Percentiles rank a stretch among this genome's conserved stretches.
phyloP scores from a whole-genome alignment of 495 filamentous ascomycete species.

The Podospora tetraspora region DNA sequence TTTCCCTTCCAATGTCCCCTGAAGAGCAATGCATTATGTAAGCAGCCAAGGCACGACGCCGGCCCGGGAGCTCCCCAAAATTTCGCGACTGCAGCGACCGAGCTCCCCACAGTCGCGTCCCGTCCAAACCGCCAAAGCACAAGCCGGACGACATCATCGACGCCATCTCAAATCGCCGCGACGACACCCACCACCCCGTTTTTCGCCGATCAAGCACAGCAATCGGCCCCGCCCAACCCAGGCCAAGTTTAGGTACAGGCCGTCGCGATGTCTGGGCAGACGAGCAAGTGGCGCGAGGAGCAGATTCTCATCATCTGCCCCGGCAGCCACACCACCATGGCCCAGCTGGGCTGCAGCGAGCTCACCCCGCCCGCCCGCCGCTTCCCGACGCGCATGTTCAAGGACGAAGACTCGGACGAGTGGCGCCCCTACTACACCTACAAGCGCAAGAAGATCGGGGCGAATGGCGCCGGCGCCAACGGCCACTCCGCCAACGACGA shows the following conservation, averaged over 20 bases:
- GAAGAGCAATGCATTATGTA: constrained; percentile 8
- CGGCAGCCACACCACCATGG: constrained; percentile 87
- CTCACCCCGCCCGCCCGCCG: constrained; percentile 79
- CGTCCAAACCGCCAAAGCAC: constrained; percentile 4
- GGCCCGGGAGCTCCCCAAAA: background rate
- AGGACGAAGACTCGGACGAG: constrained; percentile 67
- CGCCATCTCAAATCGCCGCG: background rate
- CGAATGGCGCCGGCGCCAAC: constrained; percentile 20
- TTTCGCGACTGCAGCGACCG: background rate
- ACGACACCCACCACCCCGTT: background rate
- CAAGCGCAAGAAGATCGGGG: constrained; percentile 56
- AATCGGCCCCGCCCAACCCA: background rate
- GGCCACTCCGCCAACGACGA: constrained; percentile 20
- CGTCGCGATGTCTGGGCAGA: constrained; percentile 40
- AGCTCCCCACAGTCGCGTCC: constrained; percentile 3
- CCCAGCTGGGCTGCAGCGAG: constrained; percentile 88
- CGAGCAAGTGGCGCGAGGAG: constrained; percentile 51
- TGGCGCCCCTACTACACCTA: constrained; percentile 80
- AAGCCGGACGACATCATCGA: background rate
- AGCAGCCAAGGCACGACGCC: background rate
- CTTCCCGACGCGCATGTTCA: constrained; percentile 90
- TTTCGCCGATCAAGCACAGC: background rate
- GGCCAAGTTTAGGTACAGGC: background rate
- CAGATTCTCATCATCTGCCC: constrained; percentile 75
- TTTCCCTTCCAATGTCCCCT: background rate